Percentiles rank a stretch among this genome's conserved stretches.
These are phyloP conservation scores for Tricholoma matsutake DNA, from an alignment of 768 basidiomycete species.

Conservation along the genomic window DNA sequence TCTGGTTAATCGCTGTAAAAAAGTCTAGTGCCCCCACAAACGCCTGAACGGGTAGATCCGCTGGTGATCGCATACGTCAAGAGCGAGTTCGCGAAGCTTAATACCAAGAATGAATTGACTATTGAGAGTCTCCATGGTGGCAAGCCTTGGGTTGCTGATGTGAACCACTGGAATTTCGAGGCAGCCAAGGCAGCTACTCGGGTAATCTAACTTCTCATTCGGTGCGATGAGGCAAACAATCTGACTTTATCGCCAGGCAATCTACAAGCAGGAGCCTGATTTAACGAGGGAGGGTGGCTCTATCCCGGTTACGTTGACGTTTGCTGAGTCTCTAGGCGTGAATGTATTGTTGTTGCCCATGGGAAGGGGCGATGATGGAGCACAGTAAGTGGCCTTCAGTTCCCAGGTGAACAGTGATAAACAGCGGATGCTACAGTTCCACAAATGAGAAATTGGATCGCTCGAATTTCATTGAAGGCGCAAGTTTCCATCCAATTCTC, in stretches of 20 bases:
- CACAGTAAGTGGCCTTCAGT: slow-evolving; percentile 57
- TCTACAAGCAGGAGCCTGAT: slow-evolving; percentile 78
- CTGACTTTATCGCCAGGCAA: slow-evolving; percentile 24
- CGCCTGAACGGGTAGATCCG: slow-evolving; percentile 68
- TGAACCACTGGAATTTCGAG: slow-evolving; percentile 90
- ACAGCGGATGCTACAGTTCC: slow-evolving; percentile 44
- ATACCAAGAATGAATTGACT: slow-evolving; percentile 76
- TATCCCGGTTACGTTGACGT: slow-evolving; percentile 91
- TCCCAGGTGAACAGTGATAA: not conserved
- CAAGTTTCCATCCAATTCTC: slow-evolving; percentile 31
- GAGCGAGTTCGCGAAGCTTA: slow-evolving; percentile 80
- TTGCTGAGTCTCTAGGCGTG: slow-evolving; percentile 82
- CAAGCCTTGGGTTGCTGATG: slow-evolving; percentile 85
- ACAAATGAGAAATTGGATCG: slow-evolving; percentile 94
- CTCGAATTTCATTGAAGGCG: slow-evolving; percentile 86
- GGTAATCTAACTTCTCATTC: slow-evolving; percentile 33
- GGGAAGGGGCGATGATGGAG: slow-evolving; percentile 93
- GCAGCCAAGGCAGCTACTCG: slow-evolving; percentile 87
- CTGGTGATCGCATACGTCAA: slow-evolving; percentile 70
- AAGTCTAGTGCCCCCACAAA: slow-evolving; percentile 84
- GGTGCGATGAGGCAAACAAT: not conserved
- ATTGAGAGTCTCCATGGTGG: slow-evolving; percentile 78
- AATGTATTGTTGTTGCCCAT: slow-evolving; percentile 90
- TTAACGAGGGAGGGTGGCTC: slow-evolving; percentile 91
- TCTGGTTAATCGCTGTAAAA: not conserved